Conservation (phyloP, 257 asterid genomes). For the Gentiana macrophylla region DNA sequence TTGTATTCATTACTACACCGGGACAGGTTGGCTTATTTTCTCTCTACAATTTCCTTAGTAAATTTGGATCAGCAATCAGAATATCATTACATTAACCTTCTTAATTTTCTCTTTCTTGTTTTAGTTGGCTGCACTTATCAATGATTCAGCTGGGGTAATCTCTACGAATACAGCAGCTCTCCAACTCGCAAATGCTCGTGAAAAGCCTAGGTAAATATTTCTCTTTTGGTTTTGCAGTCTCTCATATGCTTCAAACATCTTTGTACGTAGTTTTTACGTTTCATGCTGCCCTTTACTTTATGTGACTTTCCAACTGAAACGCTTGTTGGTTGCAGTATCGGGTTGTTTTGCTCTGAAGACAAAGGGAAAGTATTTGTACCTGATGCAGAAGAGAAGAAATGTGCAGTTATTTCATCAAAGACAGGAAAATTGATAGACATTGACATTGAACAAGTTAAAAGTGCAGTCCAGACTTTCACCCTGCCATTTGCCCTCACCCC, state of each 20-base stretch:
- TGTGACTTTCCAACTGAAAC: too few species aligned
- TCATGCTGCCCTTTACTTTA: constrained; percentile 1
- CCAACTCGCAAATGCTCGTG: constrained; percentile 70
- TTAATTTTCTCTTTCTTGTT: neutral
- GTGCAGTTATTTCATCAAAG: constrained; percentile 58
- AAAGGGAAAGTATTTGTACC: constrained; percentile 62
- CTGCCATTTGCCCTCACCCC: constrained; percentile 57
- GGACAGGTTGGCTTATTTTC: constrained; percentile 52
- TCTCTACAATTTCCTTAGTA: neutral
- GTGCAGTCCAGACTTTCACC: constrained; percentile 48
- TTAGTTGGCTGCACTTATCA: constrained; percentile 73
- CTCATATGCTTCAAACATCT: too few species aligned
- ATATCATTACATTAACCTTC: neutral
- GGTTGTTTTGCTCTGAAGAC: constrained; percentile 56
- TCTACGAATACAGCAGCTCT: constrained; percentile 77
- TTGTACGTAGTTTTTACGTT: too few species aligned
- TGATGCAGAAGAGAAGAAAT: constrained; percentile 50
- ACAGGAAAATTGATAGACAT: constrained; percentile 67
- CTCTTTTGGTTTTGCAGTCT: neutral
- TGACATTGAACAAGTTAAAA: constrained; percentile 61
- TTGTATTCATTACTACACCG: constrained; percentile 80
- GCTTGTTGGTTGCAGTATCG: constrained; percentile 36
- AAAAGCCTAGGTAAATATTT: constrained; percentile 62
- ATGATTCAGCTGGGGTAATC: constrained; percentile 80
- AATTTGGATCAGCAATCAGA: neutral